Evolutionary conservation across 2,329 filamentous ascomycete species (phyloP).

Genomic region (Phialemoniopsis sp.): DNA sequence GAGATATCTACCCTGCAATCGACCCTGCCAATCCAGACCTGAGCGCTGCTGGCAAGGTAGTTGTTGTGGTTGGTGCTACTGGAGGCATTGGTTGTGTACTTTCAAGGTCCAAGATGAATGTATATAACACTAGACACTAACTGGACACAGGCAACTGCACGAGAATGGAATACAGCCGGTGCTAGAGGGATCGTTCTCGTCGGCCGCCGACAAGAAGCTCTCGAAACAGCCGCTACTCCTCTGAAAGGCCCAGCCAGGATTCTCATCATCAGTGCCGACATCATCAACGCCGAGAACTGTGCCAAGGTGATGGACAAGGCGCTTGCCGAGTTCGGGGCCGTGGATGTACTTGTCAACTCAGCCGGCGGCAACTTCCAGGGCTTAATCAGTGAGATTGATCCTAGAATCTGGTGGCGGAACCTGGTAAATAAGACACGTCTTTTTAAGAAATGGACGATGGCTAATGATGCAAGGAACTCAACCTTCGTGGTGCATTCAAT

Average conservation of each 20-base stretch:
- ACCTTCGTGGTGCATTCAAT: constrained; percentile 17
- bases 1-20: constrained; percentile 17
- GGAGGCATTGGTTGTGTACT: constrained; percentile 21
- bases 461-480: no score
- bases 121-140: not conserved
- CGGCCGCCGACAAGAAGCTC: constrained; percentile 13
- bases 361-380: constrained; percentile 10
- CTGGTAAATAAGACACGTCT: constrained; percentile 1
- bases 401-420: constrained; percentile 13
- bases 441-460: no score
- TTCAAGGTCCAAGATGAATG: no score
- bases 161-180: constrained; percentile 15
- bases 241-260: not conserved
- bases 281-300: constrained; percentile 1
- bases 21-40: constrained; percentile 12
- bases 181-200: constrained; percentile 22
- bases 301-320: constrained; percentile 11
- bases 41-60: constrained; percentile 13
- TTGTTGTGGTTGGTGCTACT: constrained; percentile 17
- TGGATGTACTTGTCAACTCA: constrained; percentile 18
- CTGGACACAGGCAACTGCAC: constrained; percentile 12
- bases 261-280: not conserved
- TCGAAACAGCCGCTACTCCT: constrained; percentile 1
- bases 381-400: constrained; percentile 8
- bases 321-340: constrained; percentile 12